Conservation (phyloP, 2,329 filamentous ascomycete genomes). For the Alternaria gansuensis region DNA sequence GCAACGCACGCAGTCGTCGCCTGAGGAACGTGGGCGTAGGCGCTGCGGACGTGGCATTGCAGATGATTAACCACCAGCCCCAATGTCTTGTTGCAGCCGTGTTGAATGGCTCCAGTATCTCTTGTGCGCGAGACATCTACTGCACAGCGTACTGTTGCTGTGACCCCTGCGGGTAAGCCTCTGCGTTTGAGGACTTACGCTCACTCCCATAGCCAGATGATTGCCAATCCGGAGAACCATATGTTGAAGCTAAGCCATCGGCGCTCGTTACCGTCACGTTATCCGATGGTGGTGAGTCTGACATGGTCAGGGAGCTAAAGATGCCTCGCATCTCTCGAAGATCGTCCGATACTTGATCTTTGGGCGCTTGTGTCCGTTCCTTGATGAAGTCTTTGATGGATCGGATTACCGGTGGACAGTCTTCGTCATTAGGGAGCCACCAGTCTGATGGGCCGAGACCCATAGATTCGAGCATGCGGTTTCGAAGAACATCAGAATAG, state of each 20-base stretch:
- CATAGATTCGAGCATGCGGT: constrained; percentile 79
- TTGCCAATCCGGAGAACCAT: constrained; percentile 40
- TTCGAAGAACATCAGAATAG: constrained; percentile 76
- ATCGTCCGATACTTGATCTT: constrained; percentile 66
- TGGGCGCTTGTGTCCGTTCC: constrained; percentile 69
- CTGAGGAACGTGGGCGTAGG: constrained; percentile 11
- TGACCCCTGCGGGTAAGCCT: constrained; percentile 24
- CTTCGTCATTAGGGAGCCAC: constrained; percentile 89
- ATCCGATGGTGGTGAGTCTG: constrained; percentile 46
- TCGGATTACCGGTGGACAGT: constrained; percentile 75
- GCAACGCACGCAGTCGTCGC: constrained; percentile 22
- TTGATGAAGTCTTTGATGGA: constrained; percentile 83
- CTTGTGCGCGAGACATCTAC: constrained; percentile 16
- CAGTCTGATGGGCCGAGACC: constrained; percentile 76
- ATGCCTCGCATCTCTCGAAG: constrained; percentile 78
- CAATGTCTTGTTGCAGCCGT: constrained; percentile 13
- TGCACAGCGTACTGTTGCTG: constrained; percentile 26
- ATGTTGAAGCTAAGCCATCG: constrained; percentile 31
- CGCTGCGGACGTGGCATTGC: constrained; percentile 20
- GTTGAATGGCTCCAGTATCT: background rate
- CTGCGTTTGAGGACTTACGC: constrained; percentile 31
- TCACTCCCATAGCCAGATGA: constrained; percentile 32
- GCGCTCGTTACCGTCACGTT: constrained; percentile 40
- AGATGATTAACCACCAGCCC: constrained; percentile 8
- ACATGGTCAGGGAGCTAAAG: constrained; percentile 58